Conservation (phyloP, 345 rosid genomes). For the Camelina sativa region DNA sequence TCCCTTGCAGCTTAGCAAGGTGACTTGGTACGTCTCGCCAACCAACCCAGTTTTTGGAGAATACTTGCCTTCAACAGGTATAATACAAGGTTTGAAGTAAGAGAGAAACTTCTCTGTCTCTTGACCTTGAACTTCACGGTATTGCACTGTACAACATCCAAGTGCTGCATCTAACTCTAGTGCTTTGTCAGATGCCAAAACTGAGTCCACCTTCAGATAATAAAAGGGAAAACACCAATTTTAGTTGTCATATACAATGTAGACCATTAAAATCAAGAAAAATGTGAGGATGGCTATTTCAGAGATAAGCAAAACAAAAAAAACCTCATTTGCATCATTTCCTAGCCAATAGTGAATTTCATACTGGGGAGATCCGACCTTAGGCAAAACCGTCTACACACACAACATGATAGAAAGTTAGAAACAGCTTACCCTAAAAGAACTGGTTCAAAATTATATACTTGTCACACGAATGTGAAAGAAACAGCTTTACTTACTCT, state of each 20-base stretch:
- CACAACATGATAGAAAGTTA: neutral
- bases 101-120: slow-evolving; percentile 83
- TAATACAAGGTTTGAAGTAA: slow-evolving; percentile 83
- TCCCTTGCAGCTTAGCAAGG: slow-evolving; percentile 74
- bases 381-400: slow-evolving; percentile 62
- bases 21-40: slow-evolving; percentile 54
- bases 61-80: slow-evolving; percentile 73
- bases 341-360: slow-evolving; percentile 92
- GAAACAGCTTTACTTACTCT: slow-evolving; percentile 51
- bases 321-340: slow-evolving; percentile 65
- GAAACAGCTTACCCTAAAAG: too few relatives aligned
- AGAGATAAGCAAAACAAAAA: neutral
- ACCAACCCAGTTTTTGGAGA: slow-evolving; percentile 46
- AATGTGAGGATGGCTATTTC: neutral
- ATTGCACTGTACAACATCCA: slow-evolving; percentile 84
- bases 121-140: slow-evolving; percentile 85
- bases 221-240: neutral
- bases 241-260: neutral
- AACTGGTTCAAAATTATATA: neutral
- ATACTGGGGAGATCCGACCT: slow-evolving; percentile 58
- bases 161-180: slow-evolving; percentile 77
- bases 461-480: neutral
- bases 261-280: neutral
- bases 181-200: slow-evolving; percentile 73
- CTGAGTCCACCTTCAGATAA: slow-evolving; percentile 63